Percentiles rank a stretch among this genome's conserved stretches.
phyloP scores from a whole-genome alignment of 768 basidiomycete genomes.

The Phlegmacium glaucopus region DNA sequence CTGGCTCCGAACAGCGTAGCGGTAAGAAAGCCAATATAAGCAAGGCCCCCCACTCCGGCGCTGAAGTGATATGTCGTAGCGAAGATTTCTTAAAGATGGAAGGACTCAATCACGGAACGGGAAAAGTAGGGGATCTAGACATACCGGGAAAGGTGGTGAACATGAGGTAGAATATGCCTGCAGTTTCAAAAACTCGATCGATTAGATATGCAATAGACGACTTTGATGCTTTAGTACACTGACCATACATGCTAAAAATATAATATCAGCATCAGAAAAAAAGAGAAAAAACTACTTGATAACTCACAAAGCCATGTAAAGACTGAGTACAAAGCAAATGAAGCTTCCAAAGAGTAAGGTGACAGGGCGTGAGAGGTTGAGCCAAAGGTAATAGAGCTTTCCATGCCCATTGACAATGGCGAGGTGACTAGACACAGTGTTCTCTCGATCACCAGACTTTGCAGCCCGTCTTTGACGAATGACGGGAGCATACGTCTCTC shows the following conservation, averaged over 20 bases:
- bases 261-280: slow-evolving; percentile 1
- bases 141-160: slow-evolving; percentile 66
- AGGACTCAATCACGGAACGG: neutral
- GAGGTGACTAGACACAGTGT: slow-evolving; percentile 28
- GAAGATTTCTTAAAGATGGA: slow-evolving; percentile 42
- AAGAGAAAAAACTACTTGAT: neutral
- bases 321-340: slow-evolving; percentile 67
- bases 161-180: slow-evolving; percentile 67
- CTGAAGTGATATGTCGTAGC: slow-evolving; percentile 46
- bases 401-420: slow-evolving; percentile 24
- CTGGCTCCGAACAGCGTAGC: slow-evolving; percentile 48
- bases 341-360: slow-evolving; percentile 58
- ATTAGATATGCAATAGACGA: slow-evolving; percentile 1
- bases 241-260: slow-evolving; percentile 48
- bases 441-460: slow-evolving; percentile 42
- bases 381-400: slow-evolving; percentile 42
- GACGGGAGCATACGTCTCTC: slow-evolving; percentile 75
- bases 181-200: neutral
- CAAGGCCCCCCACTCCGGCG: slow-evolving; percentile 48
- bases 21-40: slow-evolving; percentile 50
- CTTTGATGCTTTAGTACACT: neutral
- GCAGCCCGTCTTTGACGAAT: slow-evolving; percentile 48
- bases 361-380: no score
- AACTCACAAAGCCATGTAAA: slow-evolving; percentile 70
- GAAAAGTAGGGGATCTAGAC: no score